Percentiles rank a stretch among this genome's conserved stretches.
Conservation (phyloP, 331 rosid genomes). For the Ulmus americana region DNA sequence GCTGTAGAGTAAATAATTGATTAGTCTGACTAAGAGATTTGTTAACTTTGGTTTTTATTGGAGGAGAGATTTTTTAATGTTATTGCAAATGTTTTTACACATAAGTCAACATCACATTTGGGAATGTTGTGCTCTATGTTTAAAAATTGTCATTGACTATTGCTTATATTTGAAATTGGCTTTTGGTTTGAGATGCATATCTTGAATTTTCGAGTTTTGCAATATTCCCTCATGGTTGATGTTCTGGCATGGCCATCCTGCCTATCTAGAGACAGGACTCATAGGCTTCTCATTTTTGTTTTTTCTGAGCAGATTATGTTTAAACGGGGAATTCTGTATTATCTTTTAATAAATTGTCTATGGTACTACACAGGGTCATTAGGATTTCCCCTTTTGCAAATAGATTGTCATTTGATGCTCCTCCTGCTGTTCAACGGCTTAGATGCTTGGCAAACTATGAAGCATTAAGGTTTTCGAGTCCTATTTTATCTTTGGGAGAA, state of each 20-base stretch:
- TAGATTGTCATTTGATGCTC: slow-evolving; percentile 87
- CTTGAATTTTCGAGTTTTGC: background rate
- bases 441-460: slow-evolving; percentile 92
- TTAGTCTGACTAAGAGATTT: too few species aligned
- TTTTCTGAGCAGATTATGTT: background rate
- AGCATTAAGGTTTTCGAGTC: slow-evolving; percentile 71
- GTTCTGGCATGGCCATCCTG: background rate
- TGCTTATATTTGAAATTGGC: background rate
- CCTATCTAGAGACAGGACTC: slow-evolving; percentile 1
- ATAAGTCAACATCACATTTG: too few species aligned
- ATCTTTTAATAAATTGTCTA: background rate
- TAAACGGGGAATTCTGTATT: background rate
- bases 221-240: background rate
- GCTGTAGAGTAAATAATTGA: too few species aligned
- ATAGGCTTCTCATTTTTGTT: background rate
- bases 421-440: slow-evolving; percentile 81
- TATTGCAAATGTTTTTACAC: too few species aligned
- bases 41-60: too few species aligned
- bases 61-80: too few species aligned
- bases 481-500: slow-evolving; percentile 65
- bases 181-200: background rate
- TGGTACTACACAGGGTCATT: slow-evolving; percentile 57
- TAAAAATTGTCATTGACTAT: background rate
- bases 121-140: background rate
- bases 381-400: slow-evolving; percentile 97